A percentile compares a stretch with the other conserved stretches of the same genome.
Conservation (phyloP, 1,139 yeast species). For the Yamadazyma kanchanaburiensis region DNA sequence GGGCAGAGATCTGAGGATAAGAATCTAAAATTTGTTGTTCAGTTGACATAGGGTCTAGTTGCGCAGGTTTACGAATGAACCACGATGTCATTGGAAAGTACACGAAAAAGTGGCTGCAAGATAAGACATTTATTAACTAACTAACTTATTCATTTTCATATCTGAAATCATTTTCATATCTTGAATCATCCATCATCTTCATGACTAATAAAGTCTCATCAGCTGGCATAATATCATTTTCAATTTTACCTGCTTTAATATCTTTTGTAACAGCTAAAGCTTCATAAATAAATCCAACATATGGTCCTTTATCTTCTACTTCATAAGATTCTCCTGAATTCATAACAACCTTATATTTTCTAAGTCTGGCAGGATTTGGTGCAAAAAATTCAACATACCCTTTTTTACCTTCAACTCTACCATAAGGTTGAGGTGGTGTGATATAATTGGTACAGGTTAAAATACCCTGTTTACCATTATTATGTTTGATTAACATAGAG, state of each 20-base stretch:
- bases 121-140: too few species aligned
- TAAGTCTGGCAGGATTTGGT: slow-evolving; percentile 32
- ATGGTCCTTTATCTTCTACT: slow-evolving; percentile 26
- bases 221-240: slow-evolving; percentile 36
- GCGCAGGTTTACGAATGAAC: too few species aligned
- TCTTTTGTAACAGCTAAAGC: slow-evolving; percentile 50
- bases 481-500: slow-evolving; percentile 31
- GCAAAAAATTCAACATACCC: slow-evolving; percentile 34
- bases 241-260: slow-evolving; percentile 30
- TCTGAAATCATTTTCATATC: slow-evolving; percentile 36
- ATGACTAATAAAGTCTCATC: slow-evolving; percentile 43
- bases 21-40: slow-evolving; percentile 39
- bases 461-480: slow-evolving; percentile 33
- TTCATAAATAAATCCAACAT: slow-evolving; percentile 48
- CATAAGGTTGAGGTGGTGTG: slow-evolving; percentile 28
- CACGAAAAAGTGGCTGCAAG: too few species aligned
- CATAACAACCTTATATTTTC: slow-evolving; percentile 26
- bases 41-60: slow-evolving; percentile 7
- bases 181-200: slow-evolving; percentile 42
- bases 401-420: slow-evolving; percentile 36
- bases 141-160: too few species aligned
- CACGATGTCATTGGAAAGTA: too few species aligned
- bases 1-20: slow-evolving; percentile 68
- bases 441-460: slow-evolving; percentile 30
- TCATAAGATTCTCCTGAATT: slow-evolving; percentile 20